Base-by-base conservation (phyloP, 495 filamentous ascomycete species). In the Penicillium tannophilum region DNA sequence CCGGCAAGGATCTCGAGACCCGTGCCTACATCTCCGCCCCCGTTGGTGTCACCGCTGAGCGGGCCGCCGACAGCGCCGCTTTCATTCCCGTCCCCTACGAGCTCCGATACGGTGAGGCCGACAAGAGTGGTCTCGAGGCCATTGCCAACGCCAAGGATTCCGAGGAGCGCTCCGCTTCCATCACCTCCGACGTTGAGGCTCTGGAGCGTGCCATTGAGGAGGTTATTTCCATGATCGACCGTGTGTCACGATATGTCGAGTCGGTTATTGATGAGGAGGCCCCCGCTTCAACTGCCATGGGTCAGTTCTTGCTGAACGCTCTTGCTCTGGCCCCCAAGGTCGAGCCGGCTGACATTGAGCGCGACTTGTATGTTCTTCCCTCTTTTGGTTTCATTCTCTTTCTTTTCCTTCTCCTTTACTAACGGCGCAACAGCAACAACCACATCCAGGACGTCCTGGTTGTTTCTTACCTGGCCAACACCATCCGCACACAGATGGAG, bases 391-490 rank as follows among this genome's bases (percentile, higher is more conserved):
- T 19, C 19, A 33, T 52, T 24, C 17, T 14, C 28, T 48, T 3
- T 8, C 20, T 23, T 23, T 23, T 23, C 20, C 20, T 23, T 24
- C 46, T 55, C 56, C 86, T 88, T 70, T 56, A 52, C 58, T 71
- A 60, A 74, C 66, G 9, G 30, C 19, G 50, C 14, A 35, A 45
- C 71, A 88, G 86, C 85, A 98, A 98, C 83, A 95, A 95, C 78
- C 94, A 98, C 78, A 90, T 98, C 74, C 94, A 98, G 79, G 94
- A 98, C 70, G 92, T 98, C 56, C 86, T 98, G 48, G 89, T 97
- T 66, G 92, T 98, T 61, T 92, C 90, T 48, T 98, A 98, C 81
- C 83, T 98, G 46, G 92, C 94, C 64, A 98, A 98, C 81, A 97
- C 93, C 50, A 96, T 98, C 76, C 91, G 94, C 73, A 97, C 93